These are phyloP conservation scores for Tulasnella sp. DNA, from an alignment of 768 basidiomycete genomes.

Conservation along the genomic window DNA sequence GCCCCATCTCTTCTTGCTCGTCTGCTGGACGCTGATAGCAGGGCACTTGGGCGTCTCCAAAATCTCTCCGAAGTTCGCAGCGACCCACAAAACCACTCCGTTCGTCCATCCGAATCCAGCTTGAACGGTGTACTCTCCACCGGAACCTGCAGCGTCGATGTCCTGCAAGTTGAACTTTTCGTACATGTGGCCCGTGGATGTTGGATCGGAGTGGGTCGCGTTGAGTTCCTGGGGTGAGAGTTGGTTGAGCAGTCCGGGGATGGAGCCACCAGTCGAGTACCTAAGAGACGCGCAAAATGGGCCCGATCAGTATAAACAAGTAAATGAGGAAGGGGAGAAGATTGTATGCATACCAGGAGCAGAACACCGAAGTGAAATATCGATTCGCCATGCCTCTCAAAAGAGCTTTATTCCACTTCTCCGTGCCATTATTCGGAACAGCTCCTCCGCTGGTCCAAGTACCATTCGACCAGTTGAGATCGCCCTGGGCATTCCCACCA, in stretches of 20 bases:
- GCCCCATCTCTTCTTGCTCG: neutral
- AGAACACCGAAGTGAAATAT: slow-evolving; percentile 73
- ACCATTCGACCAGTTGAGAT: slow-evolving; percentile 49
- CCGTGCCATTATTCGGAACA: slow-evolving; percentile 57
- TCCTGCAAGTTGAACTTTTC: slow-evolving; percentile 80
- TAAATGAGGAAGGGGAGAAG: neutral
- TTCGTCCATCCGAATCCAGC: slow-evolving; percentile 89
- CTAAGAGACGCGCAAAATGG: slow-evolving; percentile 34
- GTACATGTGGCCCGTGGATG: slow-evolving; percentile 53
- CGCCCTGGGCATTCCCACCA: slow-evolving; percentile 37
- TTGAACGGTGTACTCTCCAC: slow-evolving; percentile 86
- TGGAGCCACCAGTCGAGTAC: slow-evolving; percentile 83
- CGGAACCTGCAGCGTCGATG: slow-evolving; percentile 67
- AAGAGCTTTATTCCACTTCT: slow-evolving; percentile 59
- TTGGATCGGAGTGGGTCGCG: slow-evolving; percentile 38
- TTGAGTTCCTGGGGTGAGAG: slow-evolving; percentile 64
- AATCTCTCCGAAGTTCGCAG: slow-evolving; percentile 53
- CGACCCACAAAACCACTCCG: slow-evolving; percentile 68
- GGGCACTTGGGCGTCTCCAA: slow-evolving; percentile 63
- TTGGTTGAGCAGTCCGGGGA: slow-evolving; percentile 58
- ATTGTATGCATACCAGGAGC: slow-evolving; percentile 63
- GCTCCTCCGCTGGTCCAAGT: slow-evolving; percentile 27
- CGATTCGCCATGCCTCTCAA: slow-evolving; percentile 74
- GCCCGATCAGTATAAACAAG: neutral
- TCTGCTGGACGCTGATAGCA: neutral